Conservation (phyloP, 1,284 basidiomycete species). For the Cronartium quercuum region DNA sequence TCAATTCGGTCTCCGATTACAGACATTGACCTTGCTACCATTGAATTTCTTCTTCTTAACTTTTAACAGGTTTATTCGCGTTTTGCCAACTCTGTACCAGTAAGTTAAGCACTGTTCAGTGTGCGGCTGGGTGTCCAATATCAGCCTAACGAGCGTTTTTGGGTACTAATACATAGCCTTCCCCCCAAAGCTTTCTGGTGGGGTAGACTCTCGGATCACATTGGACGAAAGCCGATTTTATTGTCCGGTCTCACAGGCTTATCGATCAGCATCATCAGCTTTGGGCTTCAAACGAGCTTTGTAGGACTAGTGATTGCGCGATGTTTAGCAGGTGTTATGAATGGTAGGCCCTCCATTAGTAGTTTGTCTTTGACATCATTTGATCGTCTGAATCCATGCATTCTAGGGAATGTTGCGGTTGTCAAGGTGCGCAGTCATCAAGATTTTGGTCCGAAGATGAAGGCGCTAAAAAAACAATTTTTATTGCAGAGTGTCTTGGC, state of each 20-base stretch:
- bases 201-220: constrained; percentile 40
- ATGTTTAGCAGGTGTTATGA: constrained; percentile 31
- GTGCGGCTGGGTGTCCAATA: neutral
- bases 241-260: constrained; percentile 40
- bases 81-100: constrained; percentile 32
- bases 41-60: neutral
- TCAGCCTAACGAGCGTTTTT: neutral
- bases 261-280: constrained; percentile 38
- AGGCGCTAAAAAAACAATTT: neutral
- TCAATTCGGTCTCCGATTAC: neutral
- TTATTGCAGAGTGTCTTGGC: constrained; percentile 21
- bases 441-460: neutral
- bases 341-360: neutral
- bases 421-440: neutral
- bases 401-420: constrained; percentile 19
- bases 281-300: constrained; percentile 37
- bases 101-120: constrained; percentile 6
- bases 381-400: neutral
- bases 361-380: neutral
- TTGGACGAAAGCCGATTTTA: constrained; percentile 41
- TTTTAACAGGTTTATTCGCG: constrained; percentile 22
- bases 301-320: constrained; percentile 21
- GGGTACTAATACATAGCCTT: neutral
- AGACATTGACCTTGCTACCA: neutral
- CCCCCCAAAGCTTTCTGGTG: constrained; percentile 33